Evolutionary conservation across 495 filamentous ascomycete species (phyloP).

Genomic region (Penicillium verhagenii): DNA sequence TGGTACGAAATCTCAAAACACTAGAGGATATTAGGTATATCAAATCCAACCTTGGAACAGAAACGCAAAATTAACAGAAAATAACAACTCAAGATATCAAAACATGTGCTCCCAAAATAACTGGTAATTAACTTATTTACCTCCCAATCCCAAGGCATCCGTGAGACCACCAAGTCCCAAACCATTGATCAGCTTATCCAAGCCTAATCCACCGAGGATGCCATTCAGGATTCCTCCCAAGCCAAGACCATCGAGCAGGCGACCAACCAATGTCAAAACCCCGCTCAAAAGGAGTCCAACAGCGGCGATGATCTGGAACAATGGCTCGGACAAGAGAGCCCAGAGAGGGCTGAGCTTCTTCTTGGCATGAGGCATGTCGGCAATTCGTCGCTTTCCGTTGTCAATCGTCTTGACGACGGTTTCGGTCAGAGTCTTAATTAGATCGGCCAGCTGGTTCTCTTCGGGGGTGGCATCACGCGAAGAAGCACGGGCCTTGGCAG

Average conservation of each 20-base stretch:
- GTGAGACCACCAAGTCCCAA: conserved; percentile 66
- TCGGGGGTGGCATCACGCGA: conserved; percentile 82
- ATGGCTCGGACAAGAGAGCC: conserved; percentile 75
- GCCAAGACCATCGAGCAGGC: conserved; percentile 78
- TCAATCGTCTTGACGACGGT: conserved; percentile 76
- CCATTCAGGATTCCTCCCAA: conserved; percentile 78
- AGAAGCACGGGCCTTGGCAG: conserved; percentile 78
- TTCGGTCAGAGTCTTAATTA: conserved; percentile 71
- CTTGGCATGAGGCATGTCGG: conserved; percentile 91
- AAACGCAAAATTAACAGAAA: not conserved
- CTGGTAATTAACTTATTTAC: conserved; percentile 20
- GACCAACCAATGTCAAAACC: conserved; percentile 79
- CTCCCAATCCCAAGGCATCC: conserved; percentile 52
- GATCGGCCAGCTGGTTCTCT: conserved; percentile 80
- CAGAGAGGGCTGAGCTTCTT: conserved; percentile 90
- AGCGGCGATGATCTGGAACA: conserved; percentile 91
- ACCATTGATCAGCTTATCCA: conserved; percentile 72
- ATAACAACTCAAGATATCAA: not conserved
- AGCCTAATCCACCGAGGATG: conserved; percentile 74
- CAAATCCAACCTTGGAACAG: not conserved
- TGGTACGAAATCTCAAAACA: not conserved
- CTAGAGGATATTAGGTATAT: not conserved
- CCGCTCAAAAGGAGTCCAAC: conserved; percentile 82
- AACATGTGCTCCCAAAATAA: not conserved
- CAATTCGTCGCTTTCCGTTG: conserved; percentile 77